Base-by-base conservation (phyloP, 2,329 filamentous ascomycete genomes). In the Lasiodiplodia sp. region DNA sequence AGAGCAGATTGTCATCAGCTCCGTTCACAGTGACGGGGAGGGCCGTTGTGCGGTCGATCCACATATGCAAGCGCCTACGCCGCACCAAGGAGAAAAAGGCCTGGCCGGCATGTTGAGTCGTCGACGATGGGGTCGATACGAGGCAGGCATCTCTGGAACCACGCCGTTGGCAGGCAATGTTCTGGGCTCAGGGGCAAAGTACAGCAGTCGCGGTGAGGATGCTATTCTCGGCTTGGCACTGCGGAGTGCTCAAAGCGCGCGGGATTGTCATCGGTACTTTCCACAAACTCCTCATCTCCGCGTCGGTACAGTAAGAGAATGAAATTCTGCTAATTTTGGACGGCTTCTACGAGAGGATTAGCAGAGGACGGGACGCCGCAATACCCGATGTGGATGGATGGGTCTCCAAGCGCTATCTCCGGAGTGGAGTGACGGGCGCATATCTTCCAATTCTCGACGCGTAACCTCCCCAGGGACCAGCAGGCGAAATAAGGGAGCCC, bases 1-100 rank as follows among this genome's bases (percentile, higher is more conserved):
- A 52, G 57, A 60, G 66, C 55, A 68, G 40, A 68, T 68, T 68
- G 56, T 68, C 66, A 62, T 68, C 56, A 60, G 66, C 66, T 60
- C 31, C 44, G 55, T 44, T 44, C 55, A 55, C 18, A 52, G 44
- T 31, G 55, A 58, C 52, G 44, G 55, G 55, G 37, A 47, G 40
- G 60, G 55, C 44, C 28, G 38, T 40, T 67, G 25, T 68, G 56
- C 56, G 18, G 66, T 68, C 66, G 66, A 68, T 68, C 66, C 44
- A 12, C 62, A 23, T 62, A 53, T 68, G 66, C 66, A 68, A 68
- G 66, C 63, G 52, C 63, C 49, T 16, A 66, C 31, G 63, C 49
- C 52, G 52, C 63, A 38, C 47, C 60, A 64, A n/a, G 47, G n/a
- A 52, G 47, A 64, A n/a, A 31, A 28, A 64, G 60, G 47, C 38